These are phyloP conservation scores for Tricharina praecox DNA, from an alignment of 495 filamentous ascomycete species.

Conservation along the genomic window DNA sequence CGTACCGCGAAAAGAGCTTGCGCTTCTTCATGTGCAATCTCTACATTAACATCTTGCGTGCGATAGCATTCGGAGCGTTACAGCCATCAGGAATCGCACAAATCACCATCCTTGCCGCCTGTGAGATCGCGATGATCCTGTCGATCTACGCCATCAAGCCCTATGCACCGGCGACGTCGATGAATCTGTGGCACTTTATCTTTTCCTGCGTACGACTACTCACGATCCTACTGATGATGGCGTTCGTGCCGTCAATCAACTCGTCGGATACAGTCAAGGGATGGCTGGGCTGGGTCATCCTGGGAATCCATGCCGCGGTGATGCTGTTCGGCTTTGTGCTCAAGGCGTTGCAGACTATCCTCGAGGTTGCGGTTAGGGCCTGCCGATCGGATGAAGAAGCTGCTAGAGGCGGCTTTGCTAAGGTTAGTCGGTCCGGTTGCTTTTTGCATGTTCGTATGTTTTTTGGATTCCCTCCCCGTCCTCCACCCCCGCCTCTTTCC, in stretches of 20 bases:
- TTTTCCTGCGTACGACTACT: conserved; percentile 65
- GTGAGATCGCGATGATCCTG: conserved; percentile 79
- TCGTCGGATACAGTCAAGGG: conserved; percentile 62
- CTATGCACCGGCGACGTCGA: conserved; percentile 82
- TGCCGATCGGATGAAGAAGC: conserved; percentile 57
- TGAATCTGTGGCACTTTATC: conserved; percentile 85
- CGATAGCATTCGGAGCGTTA: conserved; percentile 75
- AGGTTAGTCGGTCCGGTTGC: conserved; percentile 31
- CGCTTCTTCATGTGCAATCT: conserved; percentile 77
- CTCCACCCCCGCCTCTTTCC: no score
- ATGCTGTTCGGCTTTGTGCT: conserved; percentile 87
- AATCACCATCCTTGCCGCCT: conserved; percentile 76
- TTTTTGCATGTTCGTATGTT: no score
- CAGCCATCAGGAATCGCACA: conserved; percentile 89
- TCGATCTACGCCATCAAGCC: conserved; percentile 79
- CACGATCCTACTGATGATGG: conserved; percentile 63
- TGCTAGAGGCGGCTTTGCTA: conserved; percentile 71
- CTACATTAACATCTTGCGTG: conserved; percentile 65
- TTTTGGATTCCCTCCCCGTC: no score
- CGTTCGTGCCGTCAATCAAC: conserved; percentile 68
- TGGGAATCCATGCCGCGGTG: conserved; percentile 70
- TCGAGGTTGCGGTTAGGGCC: conserved; percentile 68
- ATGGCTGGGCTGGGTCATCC: conserved; percentile 89
- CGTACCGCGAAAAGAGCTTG: conserved; percentile 67
- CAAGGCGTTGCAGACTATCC: conserved; percentile 73